Conservation (phyloP, 1,139 yeast genomes). For the Hanseniaspora gamundiae region DNA sequence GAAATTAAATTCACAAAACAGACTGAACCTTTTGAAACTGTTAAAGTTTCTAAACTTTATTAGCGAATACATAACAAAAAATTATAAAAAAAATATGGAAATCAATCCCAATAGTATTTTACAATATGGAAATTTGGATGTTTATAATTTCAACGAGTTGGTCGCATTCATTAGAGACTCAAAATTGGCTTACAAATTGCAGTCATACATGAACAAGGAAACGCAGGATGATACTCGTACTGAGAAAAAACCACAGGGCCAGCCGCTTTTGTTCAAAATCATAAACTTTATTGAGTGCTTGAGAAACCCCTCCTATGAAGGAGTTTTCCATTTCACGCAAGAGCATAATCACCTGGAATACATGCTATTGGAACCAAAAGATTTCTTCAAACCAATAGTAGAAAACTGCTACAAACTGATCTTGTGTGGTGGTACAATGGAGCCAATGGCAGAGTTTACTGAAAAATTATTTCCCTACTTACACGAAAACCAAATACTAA, state of each 20-base stretch:
- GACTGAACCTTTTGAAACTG: slow-evolving; percentile 57
- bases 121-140: slow-evolving; percentile 47
- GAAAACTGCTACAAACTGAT: slow-evolving; percentile 59
- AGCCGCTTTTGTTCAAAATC: slow-evolving; percentile 55
- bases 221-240: slow-evolving; percentile 10
- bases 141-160: slow-evolving; percentile 57
- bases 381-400: slow-evolving; percentile 52
- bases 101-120: slow-evolving; percentile 44
- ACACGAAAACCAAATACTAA: slow-evolving; percentile 31
- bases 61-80: slow-evolving; percentile 32
- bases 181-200: slow-evolving; percentile 77
- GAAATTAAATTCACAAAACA: slow-evolving; percentile 60
- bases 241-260: slow-evolving; percentile 10
- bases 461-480: slow-evolving; percentile 56
- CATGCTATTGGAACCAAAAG: slow-evolving; percentile 72
- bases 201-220: slow-evolving; percentile 41
- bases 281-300: slow-evolving; percentile 53
- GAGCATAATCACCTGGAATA: slow-evolving; percentile 37
- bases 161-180: slow-evolving; percentile 53
- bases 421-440: slow-evolving; percentile 95
- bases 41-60: slow-evolving; percentile 44
- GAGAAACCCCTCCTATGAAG: slow-evolving; percentile 70
- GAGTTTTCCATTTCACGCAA: slow-evolving; percentile 61
- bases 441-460: slow-evolving; percentile 64
- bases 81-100: slow-evolving; percentile 39